Base-by-base conservation (phyloP, 805 yeast species). In the Hanseniaspora thailandica region DNA sequence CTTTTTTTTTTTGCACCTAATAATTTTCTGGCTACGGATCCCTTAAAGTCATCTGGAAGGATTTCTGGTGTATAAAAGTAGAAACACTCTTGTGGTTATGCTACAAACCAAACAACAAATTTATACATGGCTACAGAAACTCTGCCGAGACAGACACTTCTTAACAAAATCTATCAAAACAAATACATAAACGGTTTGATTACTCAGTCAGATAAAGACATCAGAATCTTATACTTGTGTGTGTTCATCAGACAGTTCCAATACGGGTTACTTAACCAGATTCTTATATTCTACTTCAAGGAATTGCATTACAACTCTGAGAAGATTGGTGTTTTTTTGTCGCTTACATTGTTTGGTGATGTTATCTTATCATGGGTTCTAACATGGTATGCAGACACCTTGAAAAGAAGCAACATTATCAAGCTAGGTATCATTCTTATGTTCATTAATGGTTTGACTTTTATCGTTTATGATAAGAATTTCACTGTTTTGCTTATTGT, bases 201-300 rank as follows among this genome's bases (percentile, higher is more conserved):
- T 10, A 48, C 39, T 5, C 52, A 68, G 45, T 69, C 80, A 0
- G 62, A 69, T 8, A 54, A 57, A 15, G 95, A 86, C 63, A 76
- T 82, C 31, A 69, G 78, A 55, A 63, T 85, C 17, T 74, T 87
- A 39, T 77, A 90, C 78, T 64, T 69, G 9, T 81, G 87, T 4
- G 85, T 82, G 10, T 80, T 84, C 58, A 69, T 84, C 17, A 71
- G 96, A 26, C 73, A 84, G 75, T 66, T 79, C 46, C 81, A 90
- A 2, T 87, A 81, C 61, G 94, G 95, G 3, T 69, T 83, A 52
- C 82, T 90, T 13, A 86, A 86, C 61, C 88, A 86, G 68, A 81
- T 86, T 7, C 67, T 87, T 44, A 81, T 89, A 0, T 71, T 84
- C 10, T 85, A 79, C 57, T 71, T 87, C 40, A 76, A 74, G 46